A percentile compares a stretch with the other conserved stretches of the same genome.
These are phyloP conservation scores for Arabidopsis lyrata DNA, from an alignment of 441 rosid species.

Conservation along the genomic window DNA sequence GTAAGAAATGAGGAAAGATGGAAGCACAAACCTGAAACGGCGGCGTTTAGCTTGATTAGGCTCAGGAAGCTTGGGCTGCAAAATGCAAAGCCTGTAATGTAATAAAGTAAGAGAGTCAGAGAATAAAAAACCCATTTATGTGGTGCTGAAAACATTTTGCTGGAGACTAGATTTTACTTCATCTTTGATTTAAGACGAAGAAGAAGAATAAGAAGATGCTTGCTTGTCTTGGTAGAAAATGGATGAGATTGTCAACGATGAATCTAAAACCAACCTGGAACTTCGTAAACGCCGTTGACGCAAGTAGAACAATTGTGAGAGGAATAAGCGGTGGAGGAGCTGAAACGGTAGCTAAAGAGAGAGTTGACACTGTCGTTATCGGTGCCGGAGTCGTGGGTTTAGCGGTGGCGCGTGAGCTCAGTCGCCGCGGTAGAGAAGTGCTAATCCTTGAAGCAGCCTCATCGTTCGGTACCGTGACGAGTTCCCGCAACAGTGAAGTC, in stretches of 20 bases:
- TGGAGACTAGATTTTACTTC: not conserved
- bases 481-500: constrained; percentile 94
- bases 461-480: constrained; percentile 79
- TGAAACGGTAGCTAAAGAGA: constrained; percentile 56
- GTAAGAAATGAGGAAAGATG: not conserved
- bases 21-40: constrained; percentile 18
- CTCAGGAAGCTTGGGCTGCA: constrained; percentile 18
- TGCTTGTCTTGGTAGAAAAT: constrained; percentile 31
- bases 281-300: not conserved
- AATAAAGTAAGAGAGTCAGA: not conserved
- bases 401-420: constrained; percentile 76
- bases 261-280: constrained; percentile 23
- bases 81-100: constrained; percentile 13
- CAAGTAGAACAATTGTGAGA: constrained; percentile 24
- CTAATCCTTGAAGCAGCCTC: constrained; percentile 81
- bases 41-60: not conserved
- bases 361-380: constrained; percentile 79
- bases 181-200: not conserved
- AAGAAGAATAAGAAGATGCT: constrained; percentile 33
- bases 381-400: constrained; percentile 95
- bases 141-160: constrained; percentile 10
- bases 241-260: constrained; percentile 27
- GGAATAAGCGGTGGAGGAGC: constrained; percentile 11
- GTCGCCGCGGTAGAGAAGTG: constrained; percentile 69
- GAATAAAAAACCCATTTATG: constrained; percentile 9